Evolutionary conservation across 83 land plant species (phyloP).

Genomic region (Picea abies): DNA sequence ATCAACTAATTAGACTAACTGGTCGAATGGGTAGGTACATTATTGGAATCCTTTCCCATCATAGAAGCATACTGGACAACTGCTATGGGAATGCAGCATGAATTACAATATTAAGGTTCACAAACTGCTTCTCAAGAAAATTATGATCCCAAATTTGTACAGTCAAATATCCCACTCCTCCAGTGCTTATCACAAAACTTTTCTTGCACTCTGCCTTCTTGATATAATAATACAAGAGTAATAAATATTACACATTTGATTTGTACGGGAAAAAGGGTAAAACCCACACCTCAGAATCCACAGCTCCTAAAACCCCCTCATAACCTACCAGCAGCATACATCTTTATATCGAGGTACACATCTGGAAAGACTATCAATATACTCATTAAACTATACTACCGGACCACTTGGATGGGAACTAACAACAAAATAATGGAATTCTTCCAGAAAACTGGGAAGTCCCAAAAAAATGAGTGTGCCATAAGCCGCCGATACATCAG

Average conservation of each 20-base stretch:
- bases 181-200: slow-evolving; percentile 3
- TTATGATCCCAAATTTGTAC: slow-evolving; percentile 14
- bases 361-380: slow-evolving; percentile 1
- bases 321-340: slow-evolving; percentile 3
- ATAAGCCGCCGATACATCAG: neutral
- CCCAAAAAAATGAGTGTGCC: slow-evolving; percentile 5
- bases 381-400: slow-evolving; percentile 9
- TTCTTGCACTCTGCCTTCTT: slow-evolving; percentile 16
- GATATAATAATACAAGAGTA: slow-evolving; percentile 18
- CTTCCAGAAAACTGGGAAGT: neutral
- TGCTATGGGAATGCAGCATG: neutral
- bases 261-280: slow-evolving; percentile 10
- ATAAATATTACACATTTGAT: slow-evolving; percentile 16
- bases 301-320: slow-evolving; percentile 11
- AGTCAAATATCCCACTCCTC: neutral
- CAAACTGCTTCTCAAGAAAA: neutral
- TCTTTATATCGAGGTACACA: slow-evolving; percentile 19
- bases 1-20: neutral
- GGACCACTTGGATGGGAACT: slow-evolving; percentile 14
- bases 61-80: neutral
- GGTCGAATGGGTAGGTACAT: neutral
- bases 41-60: neutral
- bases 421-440: slow-evolving; percentile 19
- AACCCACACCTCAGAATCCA: slow-evolving; percentile 16
- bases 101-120: neutral